Evolutionary conservation across 139 green algal species (phyloP).

Genomic region (Nannochloris sp.): DNA sequence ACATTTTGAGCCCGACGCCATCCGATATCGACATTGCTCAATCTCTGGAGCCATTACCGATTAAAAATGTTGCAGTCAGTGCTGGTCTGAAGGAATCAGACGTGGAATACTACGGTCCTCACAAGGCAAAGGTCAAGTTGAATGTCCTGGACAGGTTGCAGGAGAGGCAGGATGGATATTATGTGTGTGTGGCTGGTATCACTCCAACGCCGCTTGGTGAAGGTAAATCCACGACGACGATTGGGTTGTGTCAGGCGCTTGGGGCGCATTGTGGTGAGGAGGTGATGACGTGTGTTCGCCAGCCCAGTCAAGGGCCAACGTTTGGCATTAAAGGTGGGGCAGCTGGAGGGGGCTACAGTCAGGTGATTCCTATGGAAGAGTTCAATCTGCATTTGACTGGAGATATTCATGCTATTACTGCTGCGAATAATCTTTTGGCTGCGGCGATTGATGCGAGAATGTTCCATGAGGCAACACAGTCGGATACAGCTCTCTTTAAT

Average conservation of each 20-base stretch:
- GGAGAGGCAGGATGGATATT: constrained; percentile 55
- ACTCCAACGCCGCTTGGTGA: constrained; percentile 91
- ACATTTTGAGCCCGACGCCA: constrained; percentile 48
- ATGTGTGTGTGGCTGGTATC: constrained; percentile 93
- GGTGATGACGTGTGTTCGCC: constrained; percentile 85
- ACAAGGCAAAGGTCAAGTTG: constrained; percentile 85
- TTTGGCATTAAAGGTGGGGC: constrained; percentile 94
- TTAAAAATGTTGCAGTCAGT: constrained; percentile 67
- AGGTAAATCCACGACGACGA: constrained; percentile 95
- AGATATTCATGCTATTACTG: constrained; percentile 96
- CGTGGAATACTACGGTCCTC: constrained; percentile 70
- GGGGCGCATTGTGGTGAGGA: constrained; percentile 76
- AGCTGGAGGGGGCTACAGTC: constrained; percentile 91
- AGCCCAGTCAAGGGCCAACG: constrained; percentile 92
- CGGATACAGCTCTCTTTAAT: constrained; percentile 77
- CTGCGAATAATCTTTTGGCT: constrained; percentile 95
- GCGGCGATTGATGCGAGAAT: constrained; percentile 91
- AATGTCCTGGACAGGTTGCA: constrained; percentile 48
- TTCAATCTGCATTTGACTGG: constrained; percentile 93
- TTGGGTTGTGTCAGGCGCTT: constrained; percentile 93
- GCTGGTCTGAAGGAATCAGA: constrained; percentile 62
- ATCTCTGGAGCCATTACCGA: constrained; percentile 46
- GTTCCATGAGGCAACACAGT: constrained; percentile 91
- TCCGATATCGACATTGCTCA: constrained; percentile 91
- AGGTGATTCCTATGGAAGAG: constrained; percentile 88